phyloP scores from a whole-genome alignment of 305 asterid species.

The Stenogyne calaminthoides region DNA sequence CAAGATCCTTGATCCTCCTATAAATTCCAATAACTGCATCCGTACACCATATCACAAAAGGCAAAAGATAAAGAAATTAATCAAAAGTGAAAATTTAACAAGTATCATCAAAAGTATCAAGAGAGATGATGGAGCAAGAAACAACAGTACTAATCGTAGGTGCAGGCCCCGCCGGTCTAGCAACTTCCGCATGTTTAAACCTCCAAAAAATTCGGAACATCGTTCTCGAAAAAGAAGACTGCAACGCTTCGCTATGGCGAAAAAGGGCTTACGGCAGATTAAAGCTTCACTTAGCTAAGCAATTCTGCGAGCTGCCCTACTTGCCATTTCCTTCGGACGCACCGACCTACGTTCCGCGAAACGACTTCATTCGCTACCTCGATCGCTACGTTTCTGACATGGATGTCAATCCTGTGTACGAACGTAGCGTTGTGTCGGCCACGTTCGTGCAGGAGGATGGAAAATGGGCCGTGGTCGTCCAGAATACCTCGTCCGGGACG shows the following conservation, averaged over 20 bases:
- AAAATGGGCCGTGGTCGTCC: constrained; percentile 40
- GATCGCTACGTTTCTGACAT: constrained; percentile 40
- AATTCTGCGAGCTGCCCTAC: constrained; percentile 60
- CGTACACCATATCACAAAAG: too few relatives aligned
- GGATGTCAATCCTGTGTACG: constrained; percentile 29
- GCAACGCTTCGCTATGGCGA: constrained; percentile 57
- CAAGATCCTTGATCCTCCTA: too few relatives aligned
- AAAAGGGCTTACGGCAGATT: constrained; percentile 52
- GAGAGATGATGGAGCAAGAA: constrained; percentile 15
- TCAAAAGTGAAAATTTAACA: too few relatives aligned
- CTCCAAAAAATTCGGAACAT: constrained; percentile 42
- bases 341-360: constrained; percentile 49
- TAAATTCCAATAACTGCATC: too few relatives aligned
- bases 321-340: constrained; percentile 43
- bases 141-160: constrained; percentile 44
- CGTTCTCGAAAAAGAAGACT: constrained; percentile 51
- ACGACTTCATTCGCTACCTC: constrained; percentile 42
- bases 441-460: background rate
- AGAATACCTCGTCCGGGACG: background rate
- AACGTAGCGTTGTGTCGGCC: constrained; percentile 37
- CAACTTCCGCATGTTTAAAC: constrained; percentile 56
- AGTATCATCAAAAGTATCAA: too few relatives aligned
- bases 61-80: background rate
- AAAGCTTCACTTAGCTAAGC: constrained; percentile 57
- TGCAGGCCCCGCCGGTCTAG: constrained; percentile 68